These are phyloP conservation scores for Rhynchosporium agropyri DNA, from an alignment of 2,329 filamentous ascomycete genomes.

Conservation along the genomic window DNA sequence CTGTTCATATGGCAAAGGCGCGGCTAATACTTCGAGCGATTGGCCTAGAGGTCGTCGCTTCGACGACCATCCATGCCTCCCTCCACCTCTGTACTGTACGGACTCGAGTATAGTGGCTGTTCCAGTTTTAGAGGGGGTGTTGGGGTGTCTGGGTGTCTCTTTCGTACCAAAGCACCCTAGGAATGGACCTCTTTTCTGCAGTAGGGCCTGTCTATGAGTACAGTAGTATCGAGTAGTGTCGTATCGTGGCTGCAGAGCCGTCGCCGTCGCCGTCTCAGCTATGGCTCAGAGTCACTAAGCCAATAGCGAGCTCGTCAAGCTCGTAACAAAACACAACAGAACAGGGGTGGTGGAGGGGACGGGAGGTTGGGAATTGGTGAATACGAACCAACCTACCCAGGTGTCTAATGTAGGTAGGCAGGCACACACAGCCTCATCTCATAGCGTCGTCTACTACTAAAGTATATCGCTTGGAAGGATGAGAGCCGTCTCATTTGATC, in stretches of 20 bases:
- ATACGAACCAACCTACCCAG: not conserved
- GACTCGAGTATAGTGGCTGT: not conserved
- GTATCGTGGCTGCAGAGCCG: constrained; percentile 3
- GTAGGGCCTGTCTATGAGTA: too few species aligned
- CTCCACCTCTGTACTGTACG: too few species aligned
- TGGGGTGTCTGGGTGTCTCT: too few species aligned
- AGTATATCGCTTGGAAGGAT: too few species aligned
- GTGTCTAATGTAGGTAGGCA: too few species aligned
- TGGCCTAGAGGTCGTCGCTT: not conserved
- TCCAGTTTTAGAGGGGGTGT: constrained; percentile 4
- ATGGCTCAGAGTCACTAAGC: not conserved
- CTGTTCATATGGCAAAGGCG: constrained; percentile 1
- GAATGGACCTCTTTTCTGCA: not conserved
- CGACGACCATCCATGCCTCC: not conserved
- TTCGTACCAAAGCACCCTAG: constrained; percentile 3
- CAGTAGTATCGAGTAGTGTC: too few species aligned
- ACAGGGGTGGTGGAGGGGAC: not conserved
- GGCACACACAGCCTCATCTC: too few species aligned
- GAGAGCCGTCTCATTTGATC: too few species aligned
- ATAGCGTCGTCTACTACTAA: too few species aligned
- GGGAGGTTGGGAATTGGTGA: constrained; percentile 11
- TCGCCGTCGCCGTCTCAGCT: not conserved
- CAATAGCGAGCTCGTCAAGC: not conserved
- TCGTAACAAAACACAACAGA: constrained; percentile 7
- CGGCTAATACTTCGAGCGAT: constrained; percentile 8